Evolutionary conservation across 2,329 filamentous ascomycete species (phyloP).

Genomic region (Exophiala aquamarina): DNA sequence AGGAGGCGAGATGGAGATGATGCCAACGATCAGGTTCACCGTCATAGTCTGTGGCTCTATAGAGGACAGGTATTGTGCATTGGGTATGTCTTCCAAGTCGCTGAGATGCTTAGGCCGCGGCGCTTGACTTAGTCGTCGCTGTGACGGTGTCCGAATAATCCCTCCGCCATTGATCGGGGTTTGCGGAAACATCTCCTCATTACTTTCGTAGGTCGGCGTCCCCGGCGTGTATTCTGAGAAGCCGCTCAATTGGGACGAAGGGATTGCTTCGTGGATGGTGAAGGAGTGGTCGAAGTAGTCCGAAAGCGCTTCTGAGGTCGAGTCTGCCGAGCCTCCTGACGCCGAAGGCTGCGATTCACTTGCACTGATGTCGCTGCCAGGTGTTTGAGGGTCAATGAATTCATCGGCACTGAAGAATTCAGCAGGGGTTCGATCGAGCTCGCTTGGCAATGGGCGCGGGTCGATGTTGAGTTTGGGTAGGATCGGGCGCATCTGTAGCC

Average conservation of each 20-base stretch:
- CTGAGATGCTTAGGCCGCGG: constrained; percentile 45
- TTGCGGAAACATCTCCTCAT: constrained; percentile 25
- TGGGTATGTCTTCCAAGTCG: constrained; percentile 69
- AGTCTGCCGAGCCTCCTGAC: constrained; percentile 20
- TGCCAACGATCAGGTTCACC: constrained; percentile 75
- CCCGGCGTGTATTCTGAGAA: constrained; percentile 25
- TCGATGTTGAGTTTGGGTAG: constrained; percentile 26
- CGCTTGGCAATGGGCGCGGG: constrained; percentile 11
- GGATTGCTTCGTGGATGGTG: constrained; percentile 64
- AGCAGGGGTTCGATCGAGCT: constrained; percentile 23
- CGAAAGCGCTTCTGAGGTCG: constrained; percentile 46
- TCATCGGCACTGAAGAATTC: constrained; percentile 26
- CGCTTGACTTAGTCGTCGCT: constrained; percentile 23
- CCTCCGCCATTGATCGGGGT: constrained; percentile 17
- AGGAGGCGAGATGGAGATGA: constrained; percentile 70
- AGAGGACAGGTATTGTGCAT: constrained; percentile 61
- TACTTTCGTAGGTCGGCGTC: constrained; percentile 28
- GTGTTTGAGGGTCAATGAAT: constrained; percentile 20
- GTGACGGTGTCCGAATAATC: constrained; percentile 26
- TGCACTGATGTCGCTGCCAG: constrained; percentile 25
- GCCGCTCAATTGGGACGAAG: constrained; percentile 59
- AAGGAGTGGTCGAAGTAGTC: constrained; percentile 80
- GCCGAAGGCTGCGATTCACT: constrained; percentile 26
- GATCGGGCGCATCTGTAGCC: constrained; percentile 26
- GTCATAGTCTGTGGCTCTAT: constrained; percentile 80